Percentiles rank a stretch among this genome's conserved stretches.
phyloP scores from a whole-genome alignment of 257 asterid species.

The Craterostigma plantagineum region DNA sequence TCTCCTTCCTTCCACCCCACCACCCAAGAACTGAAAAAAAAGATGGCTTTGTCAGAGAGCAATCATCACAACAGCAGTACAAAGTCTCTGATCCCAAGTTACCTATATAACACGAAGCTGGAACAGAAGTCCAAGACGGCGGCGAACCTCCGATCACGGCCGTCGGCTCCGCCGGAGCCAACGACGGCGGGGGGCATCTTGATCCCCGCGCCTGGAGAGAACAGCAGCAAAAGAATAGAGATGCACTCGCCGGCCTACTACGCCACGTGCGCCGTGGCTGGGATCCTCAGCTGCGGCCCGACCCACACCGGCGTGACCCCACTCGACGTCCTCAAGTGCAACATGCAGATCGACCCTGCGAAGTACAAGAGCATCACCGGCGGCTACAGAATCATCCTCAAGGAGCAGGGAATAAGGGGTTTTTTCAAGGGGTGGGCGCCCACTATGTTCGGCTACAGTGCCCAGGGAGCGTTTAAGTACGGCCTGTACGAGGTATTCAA shows the following conservation, averaged over 20 bases:
- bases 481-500: conserved; percentile 65
- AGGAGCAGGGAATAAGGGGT: conserved; percentile 47
- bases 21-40: too few relatives aligned
- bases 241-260: conserved; percentile 45
- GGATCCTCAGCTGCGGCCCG: conserved; percentile 58
- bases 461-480: conserved; percentile 57
- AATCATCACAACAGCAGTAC: too few relatives aligned
- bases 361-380: conserved; percentile 48
- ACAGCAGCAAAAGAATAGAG: conserved; percentile 18
- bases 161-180: too few relatives aligned
- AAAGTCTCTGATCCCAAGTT: too few relatives aligned
- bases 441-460: conserved; percentile 50
- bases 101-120: too few relatives aligned
- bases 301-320: conserved; percentile 68
- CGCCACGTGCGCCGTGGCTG: conserved; percentile 42
- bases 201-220: conserved; percentile 3
- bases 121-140: too few relatives aligned
- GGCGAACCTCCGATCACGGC: too few relatives aligned
- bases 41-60: too few relatives aligned
- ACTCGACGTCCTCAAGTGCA: conserved; percentile 59
- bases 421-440: conserved; percentile 82
- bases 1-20: too few relatives aligned
- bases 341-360: conserved; percentile 60
- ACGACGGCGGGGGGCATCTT: too few relatives aligned
- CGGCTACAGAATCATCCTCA: conserved; percentile 41